Conservation (phyloP, 495 filamentous ascomycete genomes). For the Parathielavia hyrcaniae region DNA sequence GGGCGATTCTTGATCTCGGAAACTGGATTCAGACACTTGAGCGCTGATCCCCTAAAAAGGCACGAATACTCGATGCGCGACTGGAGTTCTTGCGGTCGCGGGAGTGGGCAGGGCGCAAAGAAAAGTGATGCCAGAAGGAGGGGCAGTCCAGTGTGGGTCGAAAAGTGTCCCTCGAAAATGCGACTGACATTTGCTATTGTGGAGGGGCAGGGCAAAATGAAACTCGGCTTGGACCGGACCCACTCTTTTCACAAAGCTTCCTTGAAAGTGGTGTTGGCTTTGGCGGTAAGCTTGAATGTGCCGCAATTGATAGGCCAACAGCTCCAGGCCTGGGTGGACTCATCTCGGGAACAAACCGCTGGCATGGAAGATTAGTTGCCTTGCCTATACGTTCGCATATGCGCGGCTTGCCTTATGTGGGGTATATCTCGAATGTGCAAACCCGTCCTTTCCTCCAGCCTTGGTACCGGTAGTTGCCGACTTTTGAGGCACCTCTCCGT, state of each 20-base stretch:
- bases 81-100: constrained; percentile 3
- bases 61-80: constrained; percentile 8
- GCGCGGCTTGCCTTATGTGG: no score
- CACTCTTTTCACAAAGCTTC: constrained; percentile 8
- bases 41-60: background rate
- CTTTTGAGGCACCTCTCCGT: no score
- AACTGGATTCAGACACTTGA: background rate
- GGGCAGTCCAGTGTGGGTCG: constrained; percentile 17
- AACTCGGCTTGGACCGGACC: no score
- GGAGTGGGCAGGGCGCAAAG: constrained; percentile 4
- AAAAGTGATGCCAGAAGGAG: constrained; percentile 7
- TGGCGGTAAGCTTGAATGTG: constrained; percentile 14
- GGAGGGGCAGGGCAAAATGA: constrained; percentile 24
- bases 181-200: constrained; percentile 9
- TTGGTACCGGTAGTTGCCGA: no score
- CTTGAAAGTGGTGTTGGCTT: background rate
- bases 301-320: constrained; percentile 17
- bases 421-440: no score
- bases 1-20: background rate
- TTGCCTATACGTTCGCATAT: no score
- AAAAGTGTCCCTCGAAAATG: constrained; percentile 17
- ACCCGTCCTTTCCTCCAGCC: no score
- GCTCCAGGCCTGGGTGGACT: background rate
- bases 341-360: no score
- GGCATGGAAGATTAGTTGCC: no score